A percentile compares a stretch with the other conserved stretches of the same genome.
These are phyloP conservation scores for Sarocladium brachiariae DNA, from an alignment of 2,329 filamentous ascomycete species.

Conservation along the genomic window DNA sequence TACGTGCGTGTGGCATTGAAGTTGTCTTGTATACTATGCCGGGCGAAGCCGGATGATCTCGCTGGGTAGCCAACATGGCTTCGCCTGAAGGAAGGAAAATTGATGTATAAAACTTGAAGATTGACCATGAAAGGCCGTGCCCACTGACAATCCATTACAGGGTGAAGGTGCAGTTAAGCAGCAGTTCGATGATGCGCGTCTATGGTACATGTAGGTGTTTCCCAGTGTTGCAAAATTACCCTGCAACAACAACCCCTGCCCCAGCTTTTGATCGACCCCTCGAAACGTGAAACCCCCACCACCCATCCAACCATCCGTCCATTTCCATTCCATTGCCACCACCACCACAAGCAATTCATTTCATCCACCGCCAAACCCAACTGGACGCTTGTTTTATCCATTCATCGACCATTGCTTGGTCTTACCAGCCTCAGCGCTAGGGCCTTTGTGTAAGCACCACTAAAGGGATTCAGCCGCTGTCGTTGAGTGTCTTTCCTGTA, in stretches of 20 bases:
- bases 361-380: no score
- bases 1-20: neutral
- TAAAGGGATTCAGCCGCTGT: no score
- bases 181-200: no score
- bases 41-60: neutral
- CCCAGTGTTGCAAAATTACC: no score
- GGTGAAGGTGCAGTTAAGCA: no score
- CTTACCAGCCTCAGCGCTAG: no score
- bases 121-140: neutral
- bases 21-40: slow-evolving; percentile 4
- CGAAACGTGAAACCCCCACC: slow-evolving; percentile 5
- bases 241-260: neutral
- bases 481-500: no score
- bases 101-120: neutral
- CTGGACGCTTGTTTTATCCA: no score
- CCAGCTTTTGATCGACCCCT: neutral
- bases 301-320: neutral
- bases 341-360: neutral
- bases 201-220: no score
- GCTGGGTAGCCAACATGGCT: neutral
- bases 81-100: neutral
- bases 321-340: neutral
- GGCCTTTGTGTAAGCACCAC: no score
- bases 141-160: no score
- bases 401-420: no score